These are phyloP conservation scores for Albifimbria verrucaria DNA, from an alignment of 2,329 filamentous ascomycete species.

Conservation along the genomic window DNA sequence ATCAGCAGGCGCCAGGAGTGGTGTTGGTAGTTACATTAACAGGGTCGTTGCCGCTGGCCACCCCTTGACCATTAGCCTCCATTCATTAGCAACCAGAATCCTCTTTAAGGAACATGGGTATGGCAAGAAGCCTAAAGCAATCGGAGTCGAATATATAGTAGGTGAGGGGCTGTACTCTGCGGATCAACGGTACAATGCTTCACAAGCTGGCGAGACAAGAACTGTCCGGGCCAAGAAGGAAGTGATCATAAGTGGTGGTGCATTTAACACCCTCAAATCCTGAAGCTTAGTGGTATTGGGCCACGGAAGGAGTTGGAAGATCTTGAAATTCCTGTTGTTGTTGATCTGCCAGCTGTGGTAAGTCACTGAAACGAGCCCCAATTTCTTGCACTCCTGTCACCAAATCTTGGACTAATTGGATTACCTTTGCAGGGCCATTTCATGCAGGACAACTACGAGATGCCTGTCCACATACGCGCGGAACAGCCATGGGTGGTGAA, in stretches of 20 bases:
- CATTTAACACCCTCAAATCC: conserved; percentile 32
- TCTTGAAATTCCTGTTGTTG: conserved; percentile 44
- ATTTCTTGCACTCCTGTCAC: background rate
- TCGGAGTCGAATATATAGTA: background rate
- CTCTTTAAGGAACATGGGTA: conserved; percentile 14
- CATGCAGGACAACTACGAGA: background rate
- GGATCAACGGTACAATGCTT: conserved; percentile 6
- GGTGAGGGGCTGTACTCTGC: background rate
- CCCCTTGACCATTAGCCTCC: conserved; percentile 35
- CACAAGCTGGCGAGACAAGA: conserved; percentile 1
- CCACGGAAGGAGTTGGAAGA: conserved; percentile 21
- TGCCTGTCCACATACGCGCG: conserved; percentile 27
- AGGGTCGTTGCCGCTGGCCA: conserved; percentile 25
- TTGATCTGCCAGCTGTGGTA: conserved; percentile 51
- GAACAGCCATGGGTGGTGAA: conserved; percentile 12
- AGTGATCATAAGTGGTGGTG: conserved; percentile 31
- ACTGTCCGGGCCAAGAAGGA: conserved; percentile 22
- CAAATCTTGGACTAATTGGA: background rate
- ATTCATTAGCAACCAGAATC: conserved; percentile 18
- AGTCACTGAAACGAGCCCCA: no score
- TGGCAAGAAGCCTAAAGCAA: background rate
- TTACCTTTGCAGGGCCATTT: background rate
- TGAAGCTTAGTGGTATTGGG: conserved; percentile 35
- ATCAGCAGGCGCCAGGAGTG: conserved; percentile 16
- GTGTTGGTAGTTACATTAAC: conserved; percentile 33